phyloP scores from a whole-genome alignment of 371 early-diverging fungal genomes.

The Rhizomucor pusillus region DNA sequence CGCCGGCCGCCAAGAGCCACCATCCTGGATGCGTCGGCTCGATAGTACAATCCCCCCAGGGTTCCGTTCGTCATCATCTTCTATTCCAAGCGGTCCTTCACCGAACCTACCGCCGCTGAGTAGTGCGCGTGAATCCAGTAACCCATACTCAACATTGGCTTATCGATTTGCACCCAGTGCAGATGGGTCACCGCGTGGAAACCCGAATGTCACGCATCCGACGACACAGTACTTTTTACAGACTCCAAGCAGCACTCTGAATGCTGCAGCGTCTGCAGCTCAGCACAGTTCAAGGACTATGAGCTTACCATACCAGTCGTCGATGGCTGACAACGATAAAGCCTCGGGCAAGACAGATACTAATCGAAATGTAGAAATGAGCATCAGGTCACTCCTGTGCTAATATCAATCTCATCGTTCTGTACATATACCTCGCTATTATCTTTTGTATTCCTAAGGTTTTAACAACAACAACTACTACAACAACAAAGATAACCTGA shows the following conservation, averaged over 20 bases:
- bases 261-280: constrained; percentile 40
- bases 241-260: constrained; percentile 41
- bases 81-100: not conserved
- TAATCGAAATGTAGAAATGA: constrained; percentile 21
- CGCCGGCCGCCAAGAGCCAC: not conserved
- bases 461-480: too few relatives aligned
- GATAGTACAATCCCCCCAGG: not conserved
- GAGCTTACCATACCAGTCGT: constrained; percentile 5
- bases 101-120: constrained; percentile 4
- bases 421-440: too few relatives aligned
- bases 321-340: constrained; percentile 20
- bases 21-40: not conserved
- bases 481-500: too few relatives aligned
- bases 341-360: constrained; percentile 21
- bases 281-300: constrained; percentile 20
- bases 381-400: constrained; percentile 22
- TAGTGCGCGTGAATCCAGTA: constrained; percentile 12
- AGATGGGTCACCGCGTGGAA: constrained; percentile 15
- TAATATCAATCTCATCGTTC: not conserved
- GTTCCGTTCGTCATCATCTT: not conserved
- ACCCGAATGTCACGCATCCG: constrained; percentile 32
- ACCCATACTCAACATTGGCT: constrained; percentile 15
- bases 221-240: constrained; percentile 47
- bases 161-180: constrained; percentile 20
- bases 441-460: too few relatives aligned